phyloP scores from a whole-genome alignment of 2,329 filamentous ascomycete genomes.

The Fusarium redolens region DNA sequence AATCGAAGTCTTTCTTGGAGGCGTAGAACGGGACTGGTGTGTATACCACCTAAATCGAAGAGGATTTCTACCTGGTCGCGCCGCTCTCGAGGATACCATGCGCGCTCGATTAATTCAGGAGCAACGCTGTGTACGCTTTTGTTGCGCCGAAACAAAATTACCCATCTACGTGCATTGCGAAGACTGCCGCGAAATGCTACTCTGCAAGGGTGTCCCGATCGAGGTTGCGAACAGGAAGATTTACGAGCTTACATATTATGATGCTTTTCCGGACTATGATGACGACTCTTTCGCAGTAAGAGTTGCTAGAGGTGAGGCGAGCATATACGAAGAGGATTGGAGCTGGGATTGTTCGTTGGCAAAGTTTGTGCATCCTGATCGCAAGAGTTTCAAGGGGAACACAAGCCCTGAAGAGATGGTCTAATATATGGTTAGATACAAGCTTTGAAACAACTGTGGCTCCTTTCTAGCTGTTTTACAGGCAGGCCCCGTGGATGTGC shows the following conservation, averaged over 20 bases:
- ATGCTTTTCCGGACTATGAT: neutral
- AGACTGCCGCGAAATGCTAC: slow-evolving; percentile 6
- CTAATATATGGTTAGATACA: neutral
- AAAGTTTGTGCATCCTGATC: slow-evolving; percentile 7
- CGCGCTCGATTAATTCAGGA: slow-evolving; percentile 9
- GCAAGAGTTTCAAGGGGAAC: slow-evolving; percentile 7
- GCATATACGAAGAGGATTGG: neutral
- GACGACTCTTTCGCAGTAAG: neutral
- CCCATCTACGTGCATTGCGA: slow-evolving; percentile 11
- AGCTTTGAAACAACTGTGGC: neutral
- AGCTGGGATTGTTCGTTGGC: slow-evolving; percentile 1
- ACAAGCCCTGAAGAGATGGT: slow-evolving; percentile 13
- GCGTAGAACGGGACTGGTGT: slow-evolving; percentile 4
- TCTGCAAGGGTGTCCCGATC: neutral
- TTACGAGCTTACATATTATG: neutral
- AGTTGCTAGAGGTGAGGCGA: neutral
- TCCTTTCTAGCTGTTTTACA: no score
- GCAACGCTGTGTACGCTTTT: slow-evolving; percentile 10
- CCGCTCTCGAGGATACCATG: slow-evolving; percentile 2
- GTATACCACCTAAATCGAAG: slow-evolving; percentile 16
- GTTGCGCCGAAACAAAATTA: neutral
- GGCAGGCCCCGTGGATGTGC: no score
- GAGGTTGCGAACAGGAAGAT: slow-evolving; percentile 4
- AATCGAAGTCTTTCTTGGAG: neutral
- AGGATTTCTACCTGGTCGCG: neutral